Percentiles rank a stretch among this genome's conserved stretches.
Conservation (phyloP, 1,139 yeast genomes). For the Lodderomyces beijingensis region DNA sequence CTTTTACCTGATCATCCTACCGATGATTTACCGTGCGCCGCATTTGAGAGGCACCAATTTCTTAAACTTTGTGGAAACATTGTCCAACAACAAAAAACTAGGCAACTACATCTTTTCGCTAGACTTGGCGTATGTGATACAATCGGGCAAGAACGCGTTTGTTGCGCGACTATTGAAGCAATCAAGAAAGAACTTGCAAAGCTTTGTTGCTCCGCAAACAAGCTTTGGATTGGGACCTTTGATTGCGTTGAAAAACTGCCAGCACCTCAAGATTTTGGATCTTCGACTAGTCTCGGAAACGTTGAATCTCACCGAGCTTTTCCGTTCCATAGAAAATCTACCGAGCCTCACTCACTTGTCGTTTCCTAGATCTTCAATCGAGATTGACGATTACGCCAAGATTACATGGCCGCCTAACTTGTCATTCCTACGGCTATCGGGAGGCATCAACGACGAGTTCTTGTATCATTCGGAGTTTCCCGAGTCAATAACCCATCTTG, state of each 20-base stretch:
- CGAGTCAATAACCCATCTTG: conserved; percentile 59
- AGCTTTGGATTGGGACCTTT: conserved; percentile 91
- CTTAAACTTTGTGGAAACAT: conserved; percentile 64
- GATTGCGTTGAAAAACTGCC: conserved; percentile 70
- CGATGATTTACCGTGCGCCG: conserved; percentile 64
- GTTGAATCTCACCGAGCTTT: conserved; percentile 73
- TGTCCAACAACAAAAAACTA: conserved; percentile 41
- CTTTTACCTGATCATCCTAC: conserved; percentile 57
- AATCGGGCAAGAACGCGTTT: conserved; percentile 89
- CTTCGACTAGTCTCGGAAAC: conserved; percentile 89
- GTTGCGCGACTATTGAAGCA: conserved; percentile 79
- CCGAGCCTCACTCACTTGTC: conserved; percentile 66
- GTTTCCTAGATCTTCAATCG: conserved; percentile 85
- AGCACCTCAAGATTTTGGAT: conserved; percentile 61
- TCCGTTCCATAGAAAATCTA: conserved; percentile 64
- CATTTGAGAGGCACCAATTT: conserved; percentile 63
- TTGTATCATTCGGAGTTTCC: conserved; percentile 68
- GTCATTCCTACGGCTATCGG: conserved; percentile 71
- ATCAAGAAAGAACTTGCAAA: conserved; percentile 57
- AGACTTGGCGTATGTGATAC: conserved; percentile 75
- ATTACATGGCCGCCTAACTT: conserved; percentile 77
- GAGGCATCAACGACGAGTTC: conserved; percentile 84
- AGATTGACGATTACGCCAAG: conserved; percentile 55
- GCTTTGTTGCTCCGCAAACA: conserved; percentile 88
- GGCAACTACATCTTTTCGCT: conserved; percentile 48